Percentiles rank a stretch among this genome's conserved stretches.
phyloP scores from a whole-genome alignment of 371 early-diverging fungal species.

The Entomophthora muscae region DNA sequence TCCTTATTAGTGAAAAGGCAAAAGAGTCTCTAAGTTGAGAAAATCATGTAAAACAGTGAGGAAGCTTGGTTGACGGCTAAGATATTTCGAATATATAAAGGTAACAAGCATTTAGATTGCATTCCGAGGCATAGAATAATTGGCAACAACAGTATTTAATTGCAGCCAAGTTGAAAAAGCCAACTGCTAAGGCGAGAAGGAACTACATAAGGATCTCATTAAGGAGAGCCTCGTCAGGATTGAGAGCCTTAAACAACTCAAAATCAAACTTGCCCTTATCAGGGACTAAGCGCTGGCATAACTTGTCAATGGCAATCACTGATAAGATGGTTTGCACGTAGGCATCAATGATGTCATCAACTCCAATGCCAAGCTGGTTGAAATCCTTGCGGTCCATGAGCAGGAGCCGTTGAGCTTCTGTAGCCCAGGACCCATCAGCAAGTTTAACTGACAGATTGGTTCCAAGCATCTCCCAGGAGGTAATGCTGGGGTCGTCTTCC shows the following conservation, averaged over 20 bases:
- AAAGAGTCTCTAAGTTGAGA: too few species aligned
- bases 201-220: constrained; percentile 40
- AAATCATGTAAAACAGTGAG: too few species aligned
- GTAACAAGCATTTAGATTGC: too few species aligned
- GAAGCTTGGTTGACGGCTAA: too few species aligned
- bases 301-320: constrained; percentile 80
- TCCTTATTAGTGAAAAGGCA: too few species aligned
- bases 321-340: constrained; percentile 81
- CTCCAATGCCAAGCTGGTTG: constrained; percentile 72
- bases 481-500: constrained; percentile 30
- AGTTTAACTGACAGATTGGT: constrained; percentile 74
- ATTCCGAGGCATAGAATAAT: too few species aligned
- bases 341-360: constrained; percentile 84
- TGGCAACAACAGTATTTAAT: too few species aligned
- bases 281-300: constrained; percentile 56
- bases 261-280: constrained; percentile 45
- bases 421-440: constrained; percentile 63
- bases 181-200: too few species aligned
- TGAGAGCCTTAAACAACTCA: constrained; percentile 63
- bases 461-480: constrained; percentile 89
- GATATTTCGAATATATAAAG: too few species aligned
- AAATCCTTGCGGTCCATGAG: constrained; percentile 90
- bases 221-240: constrained; percentile 67
- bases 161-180: too few species aligned
- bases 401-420: constrained; percentile 64